Evolutionary conservation across 768 basidiomycete species (phyloP).

Genomic region (Hericium rajendrae): DNA sequence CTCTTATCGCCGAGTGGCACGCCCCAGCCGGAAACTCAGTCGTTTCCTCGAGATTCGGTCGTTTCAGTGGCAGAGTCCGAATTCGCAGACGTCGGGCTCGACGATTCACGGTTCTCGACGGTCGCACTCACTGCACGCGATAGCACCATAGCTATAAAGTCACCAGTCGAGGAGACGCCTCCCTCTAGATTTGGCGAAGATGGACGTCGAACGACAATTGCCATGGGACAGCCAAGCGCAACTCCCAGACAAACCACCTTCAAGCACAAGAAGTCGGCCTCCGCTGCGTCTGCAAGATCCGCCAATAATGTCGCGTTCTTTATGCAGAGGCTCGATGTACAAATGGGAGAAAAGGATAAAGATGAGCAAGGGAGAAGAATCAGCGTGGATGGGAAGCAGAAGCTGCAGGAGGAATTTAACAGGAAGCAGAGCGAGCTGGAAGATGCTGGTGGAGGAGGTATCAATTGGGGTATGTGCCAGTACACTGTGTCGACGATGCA

Average conservation of each 20-base stretch:
- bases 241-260: not conserved
- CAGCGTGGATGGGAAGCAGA: constrained; percentile 57
- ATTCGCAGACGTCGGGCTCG: constrained; percentile 49
- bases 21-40: constrained; percentile 9
- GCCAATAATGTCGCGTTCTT: constrained; percentile 44
- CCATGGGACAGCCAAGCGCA: not conserved
- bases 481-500: not conserved
- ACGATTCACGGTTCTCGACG: constrained; percentile 55
- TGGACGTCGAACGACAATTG: constrained; percentile 14
- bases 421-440: constrained; percentile 49
- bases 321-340: constrained; percentile 41
- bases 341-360: constrained; percentile 32
- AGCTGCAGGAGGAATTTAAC: constrained; percentile 69
- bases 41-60: constrained; percentile 8
- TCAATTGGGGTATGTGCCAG: constrained; percentile 65
- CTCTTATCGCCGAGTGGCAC: constrained; percentile 22
- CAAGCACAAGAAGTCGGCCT: constrained; percentile 53
- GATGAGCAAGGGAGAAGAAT: constrained; percentile 29
- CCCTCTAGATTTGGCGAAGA: constrained; percentile 13
- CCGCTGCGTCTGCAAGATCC: constrained; percentile 48
- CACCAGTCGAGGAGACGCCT: constrained; percentile 18
- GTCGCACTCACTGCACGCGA: constrained; percentile 32
- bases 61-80: constrained; percentile 15
- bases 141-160: constrained; percentile 19
- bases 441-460: constrained; percentile 25